Base-by-base conservation (phyloP, 2,329 filamentous ascomycete genomes). In the Alternaria hordeiaustralica region DNA sequence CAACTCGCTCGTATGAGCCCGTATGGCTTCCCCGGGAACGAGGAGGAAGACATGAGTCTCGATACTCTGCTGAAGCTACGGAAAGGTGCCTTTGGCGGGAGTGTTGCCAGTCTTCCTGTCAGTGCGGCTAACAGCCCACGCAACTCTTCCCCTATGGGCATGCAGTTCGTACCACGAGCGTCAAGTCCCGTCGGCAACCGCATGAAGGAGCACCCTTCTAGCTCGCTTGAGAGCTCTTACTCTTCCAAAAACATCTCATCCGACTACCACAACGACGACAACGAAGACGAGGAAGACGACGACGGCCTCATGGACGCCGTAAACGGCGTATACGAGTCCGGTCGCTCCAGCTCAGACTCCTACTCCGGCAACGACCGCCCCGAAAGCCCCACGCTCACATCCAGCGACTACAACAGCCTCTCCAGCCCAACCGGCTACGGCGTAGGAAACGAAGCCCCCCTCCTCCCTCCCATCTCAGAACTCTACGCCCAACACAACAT, bases 81-180 rank as follows among this genome's bases (percentile, higher is more conserved):
- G 4, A 90, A 88, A 11, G 89, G 87, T 54, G 90, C 93, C 0
- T 97, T 92, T 87, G 93, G 93, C 23, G 91, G 92, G 5, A 96
- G 92, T 61, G 91, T 93, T 72, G 89, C 86, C 1, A 95, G 92
- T 71, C 80, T 77, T 9, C 74, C 94, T 6, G 84, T 84, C 55
- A 91, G 87, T 67, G 71, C 71, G 18, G 67, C 71, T 5, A 76
- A 74, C 44, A 81, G 77, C 46, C 78, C 79, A 8, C 71, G 79
- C 26, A 80, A 77, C 54, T 79, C 77, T 8, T 79, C 74, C 9
- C 75, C 77, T 11, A 75, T 82, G 80, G 55, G 80, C 45, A 75
- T 78, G 73, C 77, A 78, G 45, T 78, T 75, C 41, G 61, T 72
- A 4, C 74, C 74, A 2, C 66, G 76, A 30, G 69, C 69, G 4